Percentiles rank a stretch among this genome's conserved stretches.
Evolutionary conservation across 208 protist species (phyloP).

Genomic region (Acanthamoeba sp.): DNA sequence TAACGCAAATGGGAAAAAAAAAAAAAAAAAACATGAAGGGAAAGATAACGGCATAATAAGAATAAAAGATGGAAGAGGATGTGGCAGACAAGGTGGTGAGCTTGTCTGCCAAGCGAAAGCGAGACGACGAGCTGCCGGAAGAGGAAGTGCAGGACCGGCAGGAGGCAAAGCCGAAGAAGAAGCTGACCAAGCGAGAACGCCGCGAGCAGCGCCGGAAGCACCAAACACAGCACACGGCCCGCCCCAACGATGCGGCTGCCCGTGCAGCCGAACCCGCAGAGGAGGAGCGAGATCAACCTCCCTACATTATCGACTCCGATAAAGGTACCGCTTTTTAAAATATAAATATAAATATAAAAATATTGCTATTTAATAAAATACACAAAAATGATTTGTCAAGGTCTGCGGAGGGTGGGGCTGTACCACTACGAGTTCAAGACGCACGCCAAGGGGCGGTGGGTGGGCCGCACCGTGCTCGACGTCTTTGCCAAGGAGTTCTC

Average conservation of each 20-base stretch:
- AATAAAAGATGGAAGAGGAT: no score
- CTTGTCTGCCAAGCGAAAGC: background rate
- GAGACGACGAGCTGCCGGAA: no score
- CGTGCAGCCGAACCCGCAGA: background rate
- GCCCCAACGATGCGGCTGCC: background rate
- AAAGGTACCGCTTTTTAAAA: background rate
- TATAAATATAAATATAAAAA: background rate
- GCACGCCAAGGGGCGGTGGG: slow-evolving; percentile 94
- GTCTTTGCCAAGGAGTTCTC: slow-evolving; percentile 94
- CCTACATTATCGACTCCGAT: background rate
- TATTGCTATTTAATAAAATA: no score
- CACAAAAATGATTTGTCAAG: slow-evolving; percentile 7
- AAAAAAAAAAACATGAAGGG: background rate
- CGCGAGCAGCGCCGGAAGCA: background rate
- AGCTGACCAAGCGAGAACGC: slow-evolving; percentile 27
- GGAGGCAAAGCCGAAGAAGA: background rate
- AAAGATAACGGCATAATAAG: background rate
- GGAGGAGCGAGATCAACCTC: background rate
- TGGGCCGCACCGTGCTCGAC: slow-evolving; percentile 90
- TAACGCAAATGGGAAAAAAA: background rate
- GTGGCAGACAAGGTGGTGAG: no score
- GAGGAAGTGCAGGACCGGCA: background rate
- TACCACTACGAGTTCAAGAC: slow-evolving; percentile 93
- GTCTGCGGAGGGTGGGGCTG: slow-evolving; percentile 89
- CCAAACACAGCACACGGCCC: background rate